phyloP scores from a whole-genome alignment of 73 alveolate species.

The Paraurostyla sp. region DNA sequence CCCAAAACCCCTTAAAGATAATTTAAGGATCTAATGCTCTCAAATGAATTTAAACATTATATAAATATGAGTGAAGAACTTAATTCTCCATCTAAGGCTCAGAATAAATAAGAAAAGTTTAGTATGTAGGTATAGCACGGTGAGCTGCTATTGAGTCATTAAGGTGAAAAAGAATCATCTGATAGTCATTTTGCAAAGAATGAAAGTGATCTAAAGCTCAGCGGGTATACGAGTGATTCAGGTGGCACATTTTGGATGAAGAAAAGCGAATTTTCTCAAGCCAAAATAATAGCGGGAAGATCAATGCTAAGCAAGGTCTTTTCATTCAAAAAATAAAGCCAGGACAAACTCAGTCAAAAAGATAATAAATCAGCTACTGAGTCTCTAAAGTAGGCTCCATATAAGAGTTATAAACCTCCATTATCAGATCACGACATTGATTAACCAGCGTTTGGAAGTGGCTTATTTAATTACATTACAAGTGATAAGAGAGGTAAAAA shows the following conservation, averaged over 20 bases:
- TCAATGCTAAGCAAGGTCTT: slow-evolving; percentile 5
- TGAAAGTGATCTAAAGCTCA: not conserved
- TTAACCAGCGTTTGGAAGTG: not conserved
- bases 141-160: not conserved
- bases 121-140: not conserved
- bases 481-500: not conserved
- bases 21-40: too few relatives aligned
- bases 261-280: slow-evolving; percentile 1
- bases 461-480: not conserved
- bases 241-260: slow-evolving; percentile 11
- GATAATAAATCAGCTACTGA: not conserved
- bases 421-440: not conserved
- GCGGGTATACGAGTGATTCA: not conserved
- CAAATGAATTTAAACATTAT: too few relatives aligned
- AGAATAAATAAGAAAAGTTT: not conserved
- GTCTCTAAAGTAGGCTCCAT: not conserved
- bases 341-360: not conserved
- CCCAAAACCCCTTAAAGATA: too few relatives aligned
- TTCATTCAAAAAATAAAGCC: not conserved
- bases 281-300: not conserved
- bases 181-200: not conserved
- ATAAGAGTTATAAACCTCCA: not conserved
- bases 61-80: slow-evolving; percentile 54
- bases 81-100: not conserved
- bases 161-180: not conserved